Percentiles rank a stretch among this genome's conserved stretches.
These are phyloP conservation scores for Cajanus cajan DNA, from an alignment of 306 rosid species.

Conservation along the genomic window DNA sequence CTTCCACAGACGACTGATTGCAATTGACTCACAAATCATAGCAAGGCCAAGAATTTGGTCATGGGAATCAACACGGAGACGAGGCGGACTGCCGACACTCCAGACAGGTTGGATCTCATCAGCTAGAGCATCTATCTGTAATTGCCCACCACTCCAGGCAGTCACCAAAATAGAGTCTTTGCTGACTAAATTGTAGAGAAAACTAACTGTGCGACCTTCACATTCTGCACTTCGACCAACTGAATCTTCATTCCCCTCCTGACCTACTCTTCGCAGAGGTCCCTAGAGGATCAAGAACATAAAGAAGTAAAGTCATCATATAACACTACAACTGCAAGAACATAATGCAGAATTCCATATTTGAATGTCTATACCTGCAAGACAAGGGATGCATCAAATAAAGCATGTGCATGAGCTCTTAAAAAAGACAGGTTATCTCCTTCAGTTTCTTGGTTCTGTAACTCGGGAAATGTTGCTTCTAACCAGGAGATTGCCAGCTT, in stretches of 20 bases:
- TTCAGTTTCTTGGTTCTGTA: conserved; percentile 50
- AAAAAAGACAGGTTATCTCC: conserved; percentile 48
- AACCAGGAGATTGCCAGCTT: conserved; percentile 88
- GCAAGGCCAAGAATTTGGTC: conserved; percentile 82
- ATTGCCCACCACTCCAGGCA: conserved; percentile 96
- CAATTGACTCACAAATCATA: conserved; percentile 82
- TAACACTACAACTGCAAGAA: conserved; percentile 16
- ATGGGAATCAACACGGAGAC: conserved; percentile 68
- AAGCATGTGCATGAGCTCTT: conserved; percentile 69
- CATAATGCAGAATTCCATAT: conserved; percentile 7
- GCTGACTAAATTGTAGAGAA: conserved; percentile 72
- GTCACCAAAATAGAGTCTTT: conserved; percentile 86
- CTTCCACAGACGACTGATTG: conserved; percentile 43
- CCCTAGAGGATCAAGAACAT: conserved; percentile 56
- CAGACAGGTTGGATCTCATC: conserved; percentile 97
- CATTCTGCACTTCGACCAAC: conserved; percentile 69
- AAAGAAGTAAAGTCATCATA: conserved; percentile 4
- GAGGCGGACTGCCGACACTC: conserved; percentile 74
- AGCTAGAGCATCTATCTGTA: conserved; percentile 92
- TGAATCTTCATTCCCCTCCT: conserved; percentile 53
- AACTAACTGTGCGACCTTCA: conserved; percentile 81
- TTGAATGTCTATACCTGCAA: conserved; percentile 67
- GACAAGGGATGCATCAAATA: conserved; percentile 83
- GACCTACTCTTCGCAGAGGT: conserved; percentile 72
- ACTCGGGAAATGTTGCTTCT: conserved; percentile 83